Base-by-base conservation (phyloP, 108 stramenopile species). In the Nitzschia sp. region DNA sequence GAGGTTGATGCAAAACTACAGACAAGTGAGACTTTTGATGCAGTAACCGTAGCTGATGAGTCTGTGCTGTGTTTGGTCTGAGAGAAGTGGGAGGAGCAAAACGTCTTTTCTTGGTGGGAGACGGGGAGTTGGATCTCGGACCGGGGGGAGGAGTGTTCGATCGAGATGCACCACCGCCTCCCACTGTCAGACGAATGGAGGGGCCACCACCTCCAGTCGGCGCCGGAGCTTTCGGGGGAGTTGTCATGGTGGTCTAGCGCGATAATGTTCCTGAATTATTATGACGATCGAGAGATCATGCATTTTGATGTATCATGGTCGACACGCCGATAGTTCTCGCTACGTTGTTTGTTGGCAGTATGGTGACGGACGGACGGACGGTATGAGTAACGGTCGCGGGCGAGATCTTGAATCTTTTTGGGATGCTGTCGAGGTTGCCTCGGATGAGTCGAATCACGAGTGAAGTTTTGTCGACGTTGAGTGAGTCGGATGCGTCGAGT, bases 11-110 rank as follows among this genome's bases (percentile, higher is more conserved):
- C 25, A 81, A 35, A 2, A 71, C 36, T 30, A 81, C 69, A 21
- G 69, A 65, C 5, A 81, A 26, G 45, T 49, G 49, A 1, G 70
- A 58, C 54, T 68, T 54, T 53, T 81, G 80, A 57, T 81, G 80
- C 55, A 75, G 48, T 13, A 81, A 48, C 24, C 59, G 60, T 38
- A 75, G 27, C 15, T 71, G 21, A 58, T 45, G 27, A 68, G 76
- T 79, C 80, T 89, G 27, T 57, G 82, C 56, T 49, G 60, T 63
- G 46, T 70, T 64, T 4, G 48, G 27, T 61, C 45, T 54, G 3
- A 56, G 23, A 15, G 46, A 27, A 30, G 46, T 21, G 17, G 68
- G 68, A 28, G 76, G 63, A 23, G 33, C 58, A 27, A 77, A 77
- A 2, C 76, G 62, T 53, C 76, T 35, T 36, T 77, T 77, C 38